Percentiles rank a stretch among this genome's conserved stretches.
phyloP scores from a whole-genome alignment of 129 eudicot species.

The Pseudognaphalium luteoalbum region DNA sequence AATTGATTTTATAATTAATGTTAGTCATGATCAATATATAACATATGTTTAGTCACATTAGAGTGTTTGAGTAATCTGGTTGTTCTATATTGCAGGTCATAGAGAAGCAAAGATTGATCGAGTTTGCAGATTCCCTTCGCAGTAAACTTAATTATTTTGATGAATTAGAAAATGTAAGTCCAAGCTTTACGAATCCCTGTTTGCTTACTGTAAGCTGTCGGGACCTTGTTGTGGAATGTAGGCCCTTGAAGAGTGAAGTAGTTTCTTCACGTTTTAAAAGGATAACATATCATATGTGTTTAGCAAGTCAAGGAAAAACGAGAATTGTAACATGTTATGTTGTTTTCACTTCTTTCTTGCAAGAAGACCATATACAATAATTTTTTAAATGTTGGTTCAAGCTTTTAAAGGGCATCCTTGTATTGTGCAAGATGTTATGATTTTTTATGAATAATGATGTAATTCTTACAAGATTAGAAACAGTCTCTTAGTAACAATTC shows the following conservation, averaged over 20 bases:
- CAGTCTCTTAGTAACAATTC: background rate
- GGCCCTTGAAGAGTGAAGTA: constrained; percentile 10
- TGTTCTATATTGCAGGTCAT: constrained; percentile 54
- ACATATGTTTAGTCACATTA: constrained; percentile 3
- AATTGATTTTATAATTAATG: background rate
- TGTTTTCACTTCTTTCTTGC: background rate
- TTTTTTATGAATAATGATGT: background rate
- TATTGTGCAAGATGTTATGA: background rate
- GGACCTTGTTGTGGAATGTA: constrained; percentile 14
- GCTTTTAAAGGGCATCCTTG: background rate
- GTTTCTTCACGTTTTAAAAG: constrained; percentile 3
- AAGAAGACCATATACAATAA: background rate
- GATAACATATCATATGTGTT: background rate
- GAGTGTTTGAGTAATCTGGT: background rate
- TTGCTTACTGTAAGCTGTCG: constrained; percentile 15
- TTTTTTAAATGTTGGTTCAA: background rate
- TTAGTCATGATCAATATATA: constrained; percentile 10
- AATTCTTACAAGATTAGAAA: background rate
- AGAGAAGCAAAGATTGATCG: constrained; percentile 90
- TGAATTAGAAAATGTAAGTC: constrained; percentile 93
- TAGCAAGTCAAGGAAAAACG: background rate
- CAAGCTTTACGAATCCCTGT: constrained; percentile 10
- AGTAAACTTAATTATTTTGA: constrained; percentile 91
- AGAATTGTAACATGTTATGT: background rate
- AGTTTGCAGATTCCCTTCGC: constrained; percentile 97